Conservation (phyloP, 352 stramenopile species). For the Globisporangium heterothallicum region DNA sequence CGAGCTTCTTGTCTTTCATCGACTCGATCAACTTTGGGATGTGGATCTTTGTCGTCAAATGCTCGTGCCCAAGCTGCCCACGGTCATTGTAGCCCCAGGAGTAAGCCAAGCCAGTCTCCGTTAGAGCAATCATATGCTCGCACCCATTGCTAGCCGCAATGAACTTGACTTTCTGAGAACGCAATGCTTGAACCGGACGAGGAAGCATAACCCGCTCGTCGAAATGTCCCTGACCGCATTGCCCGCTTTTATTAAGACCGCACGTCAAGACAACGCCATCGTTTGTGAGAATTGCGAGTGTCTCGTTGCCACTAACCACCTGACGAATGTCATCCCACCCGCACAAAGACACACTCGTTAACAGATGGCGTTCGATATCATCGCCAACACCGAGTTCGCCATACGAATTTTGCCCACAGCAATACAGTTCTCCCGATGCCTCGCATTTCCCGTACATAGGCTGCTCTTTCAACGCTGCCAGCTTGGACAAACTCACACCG, state of each 20-base stretch:
- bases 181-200: conserved; percentile 66
- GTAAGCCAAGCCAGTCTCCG: conserved; percentile 71
- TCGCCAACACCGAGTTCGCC: conserved; percentile 83
- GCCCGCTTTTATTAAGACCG: conserved; percentile 84
- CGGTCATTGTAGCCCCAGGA: conserved; percentile 88
- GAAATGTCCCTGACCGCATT: conserved; percentile 85
- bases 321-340: conserved; percentile 82
- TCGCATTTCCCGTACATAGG: conserved; percentile 85
- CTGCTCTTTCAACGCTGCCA: conserved; percentile 77
- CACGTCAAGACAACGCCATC: conserved; percentile 76
- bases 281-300: conserved; percentile 76
- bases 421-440: conserved; percentile 80
- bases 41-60: conserved; percentile 80
- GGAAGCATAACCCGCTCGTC: conserved; percentile 85
- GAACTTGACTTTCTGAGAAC: conserved; percentile 72
- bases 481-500: conserved; percentile 49
- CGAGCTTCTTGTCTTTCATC: conserved; percentile 78
- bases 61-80: conserved; percentile 82
- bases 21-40: conserved; percentile 81
- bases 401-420: conserved; percentile 86
- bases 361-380: conserved; percentile 74
- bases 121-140: conserved; percentile 85
- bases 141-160: conserved; percentile 86
- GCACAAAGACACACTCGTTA: conserved; percentile 72
- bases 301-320: conserved; percentile 82